These are phyloP conservation scores for Inga laurina DNA, from an alignment of 306 rosid genomes.

Conservation along the genomic window DNA sequence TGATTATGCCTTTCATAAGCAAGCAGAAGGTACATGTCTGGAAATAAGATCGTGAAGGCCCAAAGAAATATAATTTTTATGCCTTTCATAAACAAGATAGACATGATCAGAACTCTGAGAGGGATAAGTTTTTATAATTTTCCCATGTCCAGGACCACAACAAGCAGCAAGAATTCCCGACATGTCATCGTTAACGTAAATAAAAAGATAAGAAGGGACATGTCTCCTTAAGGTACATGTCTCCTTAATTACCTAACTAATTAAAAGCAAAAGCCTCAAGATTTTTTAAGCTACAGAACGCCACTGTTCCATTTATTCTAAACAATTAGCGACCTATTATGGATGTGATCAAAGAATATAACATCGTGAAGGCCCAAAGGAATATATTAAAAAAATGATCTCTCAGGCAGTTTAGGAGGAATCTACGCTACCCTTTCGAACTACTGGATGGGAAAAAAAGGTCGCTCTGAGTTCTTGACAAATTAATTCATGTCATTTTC, in stretches of 20 bases:
- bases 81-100: no score
- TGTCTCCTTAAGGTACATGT: background rate
- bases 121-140: background rate
- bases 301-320: slow-evolving; percentile 26
- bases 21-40: no score
- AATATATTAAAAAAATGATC: slow-evolving; percentile 6
- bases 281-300: background rate
- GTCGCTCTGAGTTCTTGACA: background rate
- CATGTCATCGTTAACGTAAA: background rate
- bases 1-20: no score
- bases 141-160: background rate
- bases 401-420: slow-evolving; percentile 1
- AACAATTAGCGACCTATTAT: slow-evolving; percentile 18
- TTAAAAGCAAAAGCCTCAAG: background rate
- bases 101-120: background rate
- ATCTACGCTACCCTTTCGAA: background rate
- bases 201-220: background rate
- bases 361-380: background rate
- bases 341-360: slow-evolving; percentile 19
- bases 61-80: no score
- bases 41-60: no score
- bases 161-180: background rate
- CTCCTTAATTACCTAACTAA: background rate
- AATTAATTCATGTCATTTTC: background rate
- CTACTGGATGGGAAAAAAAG: slow-evolving; percentile 13